These are phyloP conservation scores for Boletus bicolor DNA, from an alignment of 768 basidiomycete species.

Conservation along the genomic window DNA sequence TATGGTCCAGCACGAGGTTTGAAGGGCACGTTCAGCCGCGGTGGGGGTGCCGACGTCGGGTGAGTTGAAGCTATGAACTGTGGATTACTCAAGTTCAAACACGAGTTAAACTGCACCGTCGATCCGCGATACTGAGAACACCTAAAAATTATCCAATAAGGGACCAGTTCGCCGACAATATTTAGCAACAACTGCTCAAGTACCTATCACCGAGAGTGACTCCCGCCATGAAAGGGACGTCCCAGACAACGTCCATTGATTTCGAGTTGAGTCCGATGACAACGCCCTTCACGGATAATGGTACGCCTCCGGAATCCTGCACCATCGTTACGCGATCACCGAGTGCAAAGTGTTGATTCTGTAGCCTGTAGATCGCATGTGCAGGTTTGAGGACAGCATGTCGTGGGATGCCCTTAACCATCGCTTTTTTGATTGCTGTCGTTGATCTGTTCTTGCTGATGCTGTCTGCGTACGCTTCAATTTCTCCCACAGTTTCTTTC, in stretches of 20 bases:
- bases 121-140: slow-evolving; percentile 93
- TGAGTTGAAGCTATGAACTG: slow-evolving; percentile 82
- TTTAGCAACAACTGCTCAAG: neutral
- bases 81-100: slow-evolving; percentile 81
- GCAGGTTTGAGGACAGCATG: slow-evolving; percentile 91
- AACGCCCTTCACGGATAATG: slow-evolving; percentile 87
- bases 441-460: slow-evolving; percentile 59
- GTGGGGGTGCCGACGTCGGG: slow-evolving; percentile 49
- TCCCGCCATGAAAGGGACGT: slow-evolving; percentile 93
- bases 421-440: slow-evolving; percentile 77
- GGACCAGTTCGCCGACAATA: neutral
- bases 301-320: slow-evolving; percentile 90
- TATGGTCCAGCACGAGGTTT: slow-evolving; percentile 66
- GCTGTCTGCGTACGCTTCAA: slow-evolving; percentile 73
- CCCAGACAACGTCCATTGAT: slow-evolving; percentile 95
- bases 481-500: slow-evolving; percentile 80
- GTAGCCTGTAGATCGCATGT: slow-evolving; percentile 85
- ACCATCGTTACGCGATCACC: slow-evolving; percentile 97
- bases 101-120: slow-evolving; percentile 81
- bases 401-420: slow-evolving; percentile 91
- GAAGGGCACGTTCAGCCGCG: slow-evolving; percentile 51
- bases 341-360: slow-evolving; percentile 81
- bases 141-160: slow-evolving; percentile 35
- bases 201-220: slow-evolving; percentile 81
- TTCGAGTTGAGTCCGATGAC: slow-evolving; percentile 86